Evolutionary conservation across 139 green algal species (phyloP), one percentile per base, ranked within the genome.

Genomic region (Chlamydomonas applanata): DNA sequence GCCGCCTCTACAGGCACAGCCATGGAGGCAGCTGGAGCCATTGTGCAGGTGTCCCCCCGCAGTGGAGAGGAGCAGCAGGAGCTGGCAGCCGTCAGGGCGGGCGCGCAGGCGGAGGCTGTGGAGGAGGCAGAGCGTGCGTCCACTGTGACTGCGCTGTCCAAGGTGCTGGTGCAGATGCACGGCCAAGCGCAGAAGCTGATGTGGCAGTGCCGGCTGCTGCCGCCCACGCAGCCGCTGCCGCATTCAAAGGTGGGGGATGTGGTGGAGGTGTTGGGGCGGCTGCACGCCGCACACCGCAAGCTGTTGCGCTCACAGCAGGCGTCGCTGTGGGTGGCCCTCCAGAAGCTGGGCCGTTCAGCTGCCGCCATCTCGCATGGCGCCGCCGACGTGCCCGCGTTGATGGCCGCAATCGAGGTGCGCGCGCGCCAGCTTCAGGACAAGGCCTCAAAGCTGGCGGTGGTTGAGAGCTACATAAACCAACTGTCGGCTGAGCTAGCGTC

Each of bases 221-320:
- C 54, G 1, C 3, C n/a, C 4, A 17, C 17, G 5, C 16, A 17
- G 20, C 30, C 5, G 5, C 53, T 75, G 22, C 69, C 54, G 16
- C 33, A 45, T 16, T 35, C 46, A n/a, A 73, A 73, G 45, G 67
- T 73, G 45, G 22, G 65, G 9, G 71, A 78, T 56, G 22, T 82
- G 59, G 54, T 78, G 36, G 34, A 80, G 19, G 69, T 78, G 69
- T 35, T 84, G 52, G 16, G 25, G 1, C 60, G 59, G 24, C 52
- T 80, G 35, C 79, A 80, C 63, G 52, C 34, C 69, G 33, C 34
- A 1, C 79, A 84, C 54, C 73, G 73, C 52, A 84, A 84, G 74
- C 44, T 76, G 79, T 69, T 84, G 30, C 62, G 77, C 34, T 69
- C 73, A 0, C 5, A 69, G 54, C 79, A 84, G 63, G 73, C 79